Percentiles rank a stretch among this genome's conserved stretches.
Evolutionary conservation across 1,284 basidiomycete species (phyloP).

Genomic region (Phylloboletellus chloephorus): DNA sequence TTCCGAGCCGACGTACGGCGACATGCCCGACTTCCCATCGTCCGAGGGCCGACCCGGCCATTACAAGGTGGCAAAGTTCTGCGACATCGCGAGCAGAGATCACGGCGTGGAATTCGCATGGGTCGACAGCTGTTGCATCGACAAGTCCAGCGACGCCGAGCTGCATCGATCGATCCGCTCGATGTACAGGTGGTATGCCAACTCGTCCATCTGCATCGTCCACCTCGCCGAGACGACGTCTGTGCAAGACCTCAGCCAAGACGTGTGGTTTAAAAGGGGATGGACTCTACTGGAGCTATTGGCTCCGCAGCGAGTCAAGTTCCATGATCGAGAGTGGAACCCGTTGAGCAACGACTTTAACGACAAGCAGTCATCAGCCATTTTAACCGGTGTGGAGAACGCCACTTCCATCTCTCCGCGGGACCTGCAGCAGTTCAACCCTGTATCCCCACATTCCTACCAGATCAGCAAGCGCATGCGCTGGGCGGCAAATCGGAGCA

Average conservation of each 20-base stretch:
- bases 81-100: background rate
- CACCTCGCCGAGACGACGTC: constrained; percentile 8
- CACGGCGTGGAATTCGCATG: constrained; percentile 4
- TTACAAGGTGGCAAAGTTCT: background rate
- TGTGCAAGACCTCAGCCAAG: constrained; percentile 4
- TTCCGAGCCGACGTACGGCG: constrained; percentile 1
- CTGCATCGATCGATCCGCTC: constrained; percentile 12
- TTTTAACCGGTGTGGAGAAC: background rate
- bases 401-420: background rate
- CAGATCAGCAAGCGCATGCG: constrained; percentile 5
- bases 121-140: constrained; percentile 10
- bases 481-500: constrained; percentile 6
- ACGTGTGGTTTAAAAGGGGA: constrained; percentile 7
- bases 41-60: background rate
- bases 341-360: constrained; percentile 5
- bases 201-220: constrained; percentile 5
- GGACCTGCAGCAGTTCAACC: background rate
- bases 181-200: constrained; percentile 11
- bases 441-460: constrained; percentile 1
- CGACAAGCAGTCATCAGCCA: background rate
- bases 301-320: constrained; percentile 9
- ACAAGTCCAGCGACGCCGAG: constrained; percentile 9
- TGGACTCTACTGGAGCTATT: constrained; percentile 8
- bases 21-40: background rate
- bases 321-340: constrained; percentile 4